Conservation (phyloP, 2,329 filamentous ascomycete genomes). For the Cladophialophora carrionii region DNA sequence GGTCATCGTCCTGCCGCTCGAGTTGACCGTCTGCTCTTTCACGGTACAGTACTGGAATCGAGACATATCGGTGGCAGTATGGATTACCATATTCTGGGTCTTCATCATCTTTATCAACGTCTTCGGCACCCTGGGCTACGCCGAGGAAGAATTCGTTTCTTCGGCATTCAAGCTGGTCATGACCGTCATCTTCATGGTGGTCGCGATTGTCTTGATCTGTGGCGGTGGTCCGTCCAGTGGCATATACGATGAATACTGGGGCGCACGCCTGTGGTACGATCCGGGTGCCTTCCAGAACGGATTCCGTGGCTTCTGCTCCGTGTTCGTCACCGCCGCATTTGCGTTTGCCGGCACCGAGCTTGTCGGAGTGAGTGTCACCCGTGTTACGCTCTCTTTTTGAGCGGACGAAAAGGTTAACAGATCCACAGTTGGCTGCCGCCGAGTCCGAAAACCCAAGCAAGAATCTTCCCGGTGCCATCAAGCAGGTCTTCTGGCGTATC, state of each 20-base stretch:
- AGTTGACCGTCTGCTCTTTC: conserved; percentile 78
- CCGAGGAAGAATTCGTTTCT: conserved; percentile 81
- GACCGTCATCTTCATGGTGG: conserved; percentile 35
- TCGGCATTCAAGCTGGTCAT: conserved; percentile 73
- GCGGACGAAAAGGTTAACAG: background rate
- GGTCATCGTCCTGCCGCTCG: conserved; percentile 77
- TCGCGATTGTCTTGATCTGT: conserved; percentile 33
- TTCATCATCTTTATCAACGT: conserved; percentile 76
- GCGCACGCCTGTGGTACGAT: conserved; percentile 44
- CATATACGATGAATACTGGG: conserved; percentile 41
- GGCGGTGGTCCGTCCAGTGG: conserved; percentile 49
- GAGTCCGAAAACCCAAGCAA: conserved; percentile 57
- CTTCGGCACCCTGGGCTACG: conserved; percentile 81
- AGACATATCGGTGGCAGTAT: conserved; percentile 46
- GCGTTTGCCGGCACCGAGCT: conserved; percentile 61
- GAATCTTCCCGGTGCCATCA: conserved; percentile 52
- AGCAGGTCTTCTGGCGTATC: conserved; percentile 58
- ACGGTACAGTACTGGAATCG: conserved; percentile 72
- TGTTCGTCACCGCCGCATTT: conserved; percentile 61
- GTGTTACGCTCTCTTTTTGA: background rate
- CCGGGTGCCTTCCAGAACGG: conserved; percentile 46
- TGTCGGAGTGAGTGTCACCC: conserved; percentile 43
- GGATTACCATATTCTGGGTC: conserved; percentile 73
- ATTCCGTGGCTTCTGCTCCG: conserved; percentile 58
- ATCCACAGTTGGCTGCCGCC: conserved; percentile 51